Evolutionary conservation across 2,329 filamentous ascomycete species (phyloP), one percentile per base, ranked within the genome.

Genomic region (Fusarium keratoplasticum): DNA sequence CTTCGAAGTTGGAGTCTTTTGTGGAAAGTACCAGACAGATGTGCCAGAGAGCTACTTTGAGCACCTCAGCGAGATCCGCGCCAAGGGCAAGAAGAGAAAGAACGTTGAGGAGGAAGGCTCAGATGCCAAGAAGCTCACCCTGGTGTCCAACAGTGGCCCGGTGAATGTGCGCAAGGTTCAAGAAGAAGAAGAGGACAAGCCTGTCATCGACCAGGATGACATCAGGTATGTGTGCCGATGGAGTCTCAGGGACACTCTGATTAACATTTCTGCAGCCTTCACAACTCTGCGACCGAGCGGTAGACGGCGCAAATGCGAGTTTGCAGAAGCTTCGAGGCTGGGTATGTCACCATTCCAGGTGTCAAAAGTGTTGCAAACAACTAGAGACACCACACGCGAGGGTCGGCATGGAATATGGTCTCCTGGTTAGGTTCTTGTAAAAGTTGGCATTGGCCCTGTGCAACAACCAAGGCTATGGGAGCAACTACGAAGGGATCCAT

Each of bases 1-100:
- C 66, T 98, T 98, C 76, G 96, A 98, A 81, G 92, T 97, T 6
- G 95, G 96, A 64, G 95, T 98, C 16, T 98, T 98, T 85, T 95
- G 92, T 79, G 95, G 96, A 60, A 90, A 92, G 74, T 98, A 98
- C 83, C 88, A 94, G 71, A 98, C 96, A 0, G 90, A 91, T 0
- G 93, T 98, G 2, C 89, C 92, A 1, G 88, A 91, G 9, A 91
- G 89, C 42, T 98, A 98, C 84, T 96, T 98, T 76, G 90, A 94
- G 75, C 94, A 95, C 77, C 87, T 97, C 7, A 92, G 94, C 82
- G 85, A 88, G 67, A 83, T 95, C 18, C 88, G 94, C 58, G 93
- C 92, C 55, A 91, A 94, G 82, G 95, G 64, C 18, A 92, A 89
- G 71, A 57, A 44, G 42, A 22, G 64, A 16, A 73, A 73, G 63